These are phyloP conservation scores for Lepiota venenata DNA, from an alignment of 768 basidiomycete species.

Conservation along the genomic window DNA sequence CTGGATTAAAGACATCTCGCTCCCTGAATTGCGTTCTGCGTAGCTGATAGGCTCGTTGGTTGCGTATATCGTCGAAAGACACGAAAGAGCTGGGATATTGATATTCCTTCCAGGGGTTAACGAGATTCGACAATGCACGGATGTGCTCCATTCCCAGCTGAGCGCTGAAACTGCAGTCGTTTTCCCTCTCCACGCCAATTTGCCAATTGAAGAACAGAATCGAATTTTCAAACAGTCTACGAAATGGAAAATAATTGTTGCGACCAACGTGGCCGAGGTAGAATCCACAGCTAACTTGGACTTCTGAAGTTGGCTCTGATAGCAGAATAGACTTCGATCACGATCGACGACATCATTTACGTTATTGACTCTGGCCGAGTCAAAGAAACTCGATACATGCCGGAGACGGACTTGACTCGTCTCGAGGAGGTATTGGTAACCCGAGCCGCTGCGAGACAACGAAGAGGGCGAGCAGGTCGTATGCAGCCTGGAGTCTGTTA, in stretches of 20 bases:
- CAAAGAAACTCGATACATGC: slow-evolving; percentile 76
- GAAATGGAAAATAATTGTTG: slow-evolving; percentile 80
- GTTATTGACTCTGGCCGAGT: slow-evolving; percentile 85
- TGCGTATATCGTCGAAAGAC: slow-evolving; percentile 51
- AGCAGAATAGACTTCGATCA: slow-evolving; percentile 69
- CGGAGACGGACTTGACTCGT: slow-evolving; percentile 67
- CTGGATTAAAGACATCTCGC: neutral
- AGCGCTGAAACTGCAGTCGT: slow-evolving; percentile 41
- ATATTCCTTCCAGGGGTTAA: slow-evolving; percentile 91
- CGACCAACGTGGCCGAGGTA: slow-evolving; percentile 92
- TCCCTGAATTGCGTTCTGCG: neutral
- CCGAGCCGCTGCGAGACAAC: slow-evolving; percentile 76
- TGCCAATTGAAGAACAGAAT: slow-evolving; percentile 82
- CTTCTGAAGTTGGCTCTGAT: neutral
- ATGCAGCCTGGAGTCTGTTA: slow-evolving; percentile 82
- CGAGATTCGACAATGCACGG: slow-evolving; percentile 79
- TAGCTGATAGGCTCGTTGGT: slow-evolving; percentile 70
- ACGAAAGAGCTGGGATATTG: slow-evolving; percentile 64
- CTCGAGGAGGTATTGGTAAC: slow-evolving; percentile 80
- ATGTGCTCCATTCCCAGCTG: slow-evolving; percentile 41
- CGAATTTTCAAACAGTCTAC: slow-evolving; percentile 63
- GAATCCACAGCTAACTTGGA: slow-evolving; percentile 13
- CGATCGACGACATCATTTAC: slow-evolving; percentile 85
- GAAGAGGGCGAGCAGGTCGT: slow-evolving; percentile 88
- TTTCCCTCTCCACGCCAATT: slow-evolving; percentile 86